Base-by-base conservation (phyloP, 257 asterid species). In the Capsicum baccatum region DNA sequence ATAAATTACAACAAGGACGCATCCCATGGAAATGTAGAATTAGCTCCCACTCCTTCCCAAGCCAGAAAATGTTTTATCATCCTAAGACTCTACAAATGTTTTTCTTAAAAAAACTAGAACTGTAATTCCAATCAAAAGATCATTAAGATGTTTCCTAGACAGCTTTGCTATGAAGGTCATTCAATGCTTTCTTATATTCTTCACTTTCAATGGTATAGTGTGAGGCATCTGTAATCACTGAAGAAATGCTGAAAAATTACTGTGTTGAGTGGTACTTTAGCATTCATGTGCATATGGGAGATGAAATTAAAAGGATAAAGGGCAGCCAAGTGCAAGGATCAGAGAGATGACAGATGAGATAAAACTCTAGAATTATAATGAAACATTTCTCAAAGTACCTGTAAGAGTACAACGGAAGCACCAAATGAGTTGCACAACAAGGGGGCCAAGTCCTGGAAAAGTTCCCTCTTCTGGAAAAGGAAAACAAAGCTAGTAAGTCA, bases 351-450 rank as follows among this genome's bases (percentile, higher is more conserved):
- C 64, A 42, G 47, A 50, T 9, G 19, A 48, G 19, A 48, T 74
- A 50, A 48, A 50, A 50, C 80, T 74, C 59, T 21, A 74, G 69
- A 74, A 74, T 11, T 12, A 48, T 4, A 55, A 33, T n/a, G 50
- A 80, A 9, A 1, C 17, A 64, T 15, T 54, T 63, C 58, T 35
- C 54, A 83, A 42, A 48, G 8, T 88, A 90, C 92, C 91, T 88
- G 89, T 79, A 90, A 7, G 13, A 90, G 88, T 83, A 84, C 82
- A 71, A 79, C 56, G 10, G 87, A 16, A 7, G 92, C 88, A 84
- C 92, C 92, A 71, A 73, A 85, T 9, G 92, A 90, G 52, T 55
- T 48, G 91, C 92, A 90, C 16, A 90, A 56, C 73, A 79, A 8
- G 6, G 79, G 87, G 79, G 87, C 90, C 83, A 90, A 50, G 79